These are phyloP conservation scores for Chlamydomonas applanata DNA, from an alignment of 139 green algal species.

Conservation along the genomic window DNA sequence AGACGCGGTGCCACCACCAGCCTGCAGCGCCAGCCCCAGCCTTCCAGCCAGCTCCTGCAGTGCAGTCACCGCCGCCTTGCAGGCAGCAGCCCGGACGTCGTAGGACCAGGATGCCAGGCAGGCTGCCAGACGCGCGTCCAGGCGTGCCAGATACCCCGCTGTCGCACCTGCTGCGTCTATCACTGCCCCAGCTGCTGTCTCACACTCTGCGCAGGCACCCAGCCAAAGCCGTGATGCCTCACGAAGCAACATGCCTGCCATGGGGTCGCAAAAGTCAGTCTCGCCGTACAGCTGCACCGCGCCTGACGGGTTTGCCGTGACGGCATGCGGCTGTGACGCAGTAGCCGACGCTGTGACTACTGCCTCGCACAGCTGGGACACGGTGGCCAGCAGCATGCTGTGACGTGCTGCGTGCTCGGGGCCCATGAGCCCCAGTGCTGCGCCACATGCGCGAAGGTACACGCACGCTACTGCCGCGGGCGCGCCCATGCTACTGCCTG, in stretches of 20 bases:
- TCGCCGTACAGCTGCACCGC: too few relatives aligned
- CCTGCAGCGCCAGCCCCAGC: too few relatives aligned
- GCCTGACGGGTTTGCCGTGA: background rate
- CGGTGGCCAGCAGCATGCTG: background rate
- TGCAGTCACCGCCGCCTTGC: constrained; percentile 38
- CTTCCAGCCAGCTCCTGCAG: constrained; percentile 6
- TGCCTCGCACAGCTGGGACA: background rate
- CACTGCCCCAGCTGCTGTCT: background rate
- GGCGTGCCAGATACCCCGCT: constrained; percentile 1
- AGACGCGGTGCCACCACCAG: background rate
- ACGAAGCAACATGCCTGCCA: constrained; percentile 34
- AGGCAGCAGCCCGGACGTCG: constrained; percentile 53
- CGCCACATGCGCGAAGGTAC: background rate
- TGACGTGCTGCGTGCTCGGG: background rate
- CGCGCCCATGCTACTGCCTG: background rate
- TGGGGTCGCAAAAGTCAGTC: constrained; percentile 31
- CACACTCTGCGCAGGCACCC: background rate
- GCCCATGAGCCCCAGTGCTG: background rate
- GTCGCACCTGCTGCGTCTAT: background rate
- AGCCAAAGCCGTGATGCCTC: constrained; percentile 39
- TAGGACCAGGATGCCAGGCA: constrained; percentile 39
- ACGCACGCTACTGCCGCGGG: background rate
- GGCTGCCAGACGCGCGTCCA: constrained; percentile 12
- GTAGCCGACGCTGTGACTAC: background rate
- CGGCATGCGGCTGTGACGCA: background rate